Base-by-base conservation (phyloP, 257 asterid species). In the Ehretia macrophylla region DNA sequence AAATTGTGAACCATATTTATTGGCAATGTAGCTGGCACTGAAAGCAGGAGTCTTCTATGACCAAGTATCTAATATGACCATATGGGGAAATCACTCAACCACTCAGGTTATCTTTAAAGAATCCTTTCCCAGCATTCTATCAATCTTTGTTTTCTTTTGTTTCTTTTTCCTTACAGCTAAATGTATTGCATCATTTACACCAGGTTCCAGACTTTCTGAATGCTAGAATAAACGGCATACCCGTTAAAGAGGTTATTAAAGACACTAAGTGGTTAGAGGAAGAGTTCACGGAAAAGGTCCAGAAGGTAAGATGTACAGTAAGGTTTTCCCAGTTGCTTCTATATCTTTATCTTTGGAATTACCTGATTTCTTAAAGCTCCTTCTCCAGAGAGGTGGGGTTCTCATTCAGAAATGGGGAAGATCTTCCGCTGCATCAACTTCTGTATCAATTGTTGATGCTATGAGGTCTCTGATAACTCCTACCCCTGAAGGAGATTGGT, bases 11-110 rank as follows among this genome's bases (percentile, higher is more conserved):
- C 51, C 62, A 32, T 19, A 42, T 51, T n/a, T 42, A 42, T 50
- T 71, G 51, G 69, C 18, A 55, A 44, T 74, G 65, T 84, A 93
- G 97, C 78, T 93, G 60, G 99, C 99, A 49, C 70, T 89, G 19
- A 93, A 93, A 68, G 99, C 99, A 0, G 99, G 97, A 64, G 97
- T 93, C 8, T 93, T 93, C 68, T 93, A 93, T 58, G 99, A 93
- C 73, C 63, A 87, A 79, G 96, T 93, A 46, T 86, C 99, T 0
- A 89, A 93, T 57, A 65, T 86, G 78, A 93, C 99, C 56, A 93
- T 93, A 16, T 93, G 99, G 99, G 99, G 99, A 14, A 93, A 93
- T 74, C 99, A 93, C 84, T 93, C 97, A 6, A 89, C 97, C 21
- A 93, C 99, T 76, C 99, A 93, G 96, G 98, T 88, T 42, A 27